A percentile compares a stretch with the other conserved stretches of the same genome.
Evolutionary conservation across 2,329 filamentous ascomycete species (phyloP).

Genomic region (Botrytis hyacinthi): DNA sequence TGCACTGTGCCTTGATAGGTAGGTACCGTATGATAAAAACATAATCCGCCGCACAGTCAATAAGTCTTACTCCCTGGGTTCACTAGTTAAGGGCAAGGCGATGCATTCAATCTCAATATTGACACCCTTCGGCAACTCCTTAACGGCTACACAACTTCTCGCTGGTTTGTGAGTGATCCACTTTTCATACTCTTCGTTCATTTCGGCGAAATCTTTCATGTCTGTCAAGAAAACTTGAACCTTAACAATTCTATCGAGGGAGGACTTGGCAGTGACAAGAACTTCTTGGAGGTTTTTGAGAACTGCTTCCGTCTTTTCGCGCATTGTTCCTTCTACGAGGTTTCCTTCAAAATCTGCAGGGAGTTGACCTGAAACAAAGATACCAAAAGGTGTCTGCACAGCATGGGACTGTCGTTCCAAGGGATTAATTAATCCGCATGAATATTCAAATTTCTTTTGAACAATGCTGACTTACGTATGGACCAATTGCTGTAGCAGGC

Average conservation of each 20-base stretch:
- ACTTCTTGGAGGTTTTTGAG: conserved; percentile 81
- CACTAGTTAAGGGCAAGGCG: conserved; percentile 50
- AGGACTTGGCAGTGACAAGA: conserved; percentile 75
- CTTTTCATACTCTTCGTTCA: conserved; percentile 84
- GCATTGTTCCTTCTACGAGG: conserved; percentile 48
- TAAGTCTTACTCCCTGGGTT: not conserved
- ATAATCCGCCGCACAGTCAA: not conserved
- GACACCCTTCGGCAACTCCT: conserved; percentile 81
- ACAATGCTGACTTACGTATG: conserved; percentile 52
- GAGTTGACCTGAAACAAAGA: conserved; percentile 62
- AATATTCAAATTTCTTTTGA: not conserved
- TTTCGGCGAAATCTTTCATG: conserved; percentile 83
- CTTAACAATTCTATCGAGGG: conserved; percentile 80
- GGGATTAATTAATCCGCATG: not conserved
- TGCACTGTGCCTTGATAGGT: not conserved
- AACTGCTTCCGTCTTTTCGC: conserved; percentile 61
- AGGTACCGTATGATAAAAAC: not conserved
- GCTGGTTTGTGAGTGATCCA: conserved; percentile 82
- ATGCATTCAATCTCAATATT: conserved; percentile 90
- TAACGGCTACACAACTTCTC: conserved; percentile 86
- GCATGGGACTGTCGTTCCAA: conserved; percentile 55
- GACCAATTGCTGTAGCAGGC: conserved; percentile 52
- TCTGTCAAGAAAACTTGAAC: conserved; percentile 87
- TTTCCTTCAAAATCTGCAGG: conserved; percentile 36
- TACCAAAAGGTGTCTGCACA: conserved; percentile 62